Conservation (phyloP, 2,329 filamentous ascomycete genomes). For the Penicillium sumatraense region DNA sequence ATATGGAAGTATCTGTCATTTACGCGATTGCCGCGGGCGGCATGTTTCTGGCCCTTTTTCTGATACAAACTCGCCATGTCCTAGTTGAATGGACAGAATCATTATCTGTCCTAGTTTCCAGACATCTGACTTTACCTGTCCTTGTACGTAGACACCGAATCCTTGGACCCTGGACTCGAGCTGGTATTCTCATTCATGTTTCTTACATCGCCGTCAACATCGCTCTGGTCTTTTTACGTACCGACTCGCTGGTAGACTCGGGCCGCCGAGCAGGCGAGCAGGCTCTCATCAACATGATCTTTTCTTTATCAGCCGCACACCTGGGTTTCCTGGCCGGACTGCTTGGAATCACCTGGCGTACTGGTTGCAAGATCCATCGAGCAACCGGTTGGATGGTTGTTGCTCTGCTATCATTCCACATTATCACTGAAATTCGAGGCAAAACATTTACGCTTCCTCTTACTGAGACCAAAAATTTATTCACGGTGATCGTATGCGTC, state of each 20-base stretch:
- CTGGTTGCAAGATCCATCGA: constrained; percentile 12
- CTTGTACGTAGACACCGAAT: too few species aligned
- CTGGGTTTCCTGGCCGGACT: constrained; percentile 10
- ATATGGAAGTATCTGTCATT: too few species aligned
- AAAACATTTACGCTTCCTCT: constrained; percentile 7
- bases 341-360: constrained; percentile 10
- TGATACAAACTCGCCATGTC: too few species aligned
- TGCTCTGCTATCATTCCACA: constrained; percentile 9
- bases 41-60: too few species aligned
- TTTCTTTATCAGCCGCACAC: constrained; percentile 8
- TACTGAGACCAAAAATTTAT: constrained; percentile 3
- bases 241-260: not conserved
- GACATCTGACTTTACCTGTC: too few species aligned
- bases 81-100: too few species aligned
- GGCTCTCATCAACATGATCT: constrained; percentile 11
- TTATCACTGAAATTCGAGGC: constrained; percentile 2
- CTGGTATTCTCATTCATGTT: not conserved
- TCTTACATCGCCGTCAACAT: not conserved
- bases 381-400: constrained; percentile 12
- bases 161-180: too few species aligned
- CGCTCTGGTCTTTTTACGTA: constrained; percentile 4
- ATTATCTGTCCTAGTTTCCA: too few species aligned
- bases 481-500: constrained; percentile 9
- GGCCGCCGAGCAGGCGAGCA: constrained; percentile 10
- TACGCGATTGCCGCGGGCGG: too few species aligned